A percentile compares a stretch with the other conserved stretches of the same genome.
Conservation (phyloP, 2,329 filamentous ascomycete species). For the Aspergillus sclerotialis region DNA sequence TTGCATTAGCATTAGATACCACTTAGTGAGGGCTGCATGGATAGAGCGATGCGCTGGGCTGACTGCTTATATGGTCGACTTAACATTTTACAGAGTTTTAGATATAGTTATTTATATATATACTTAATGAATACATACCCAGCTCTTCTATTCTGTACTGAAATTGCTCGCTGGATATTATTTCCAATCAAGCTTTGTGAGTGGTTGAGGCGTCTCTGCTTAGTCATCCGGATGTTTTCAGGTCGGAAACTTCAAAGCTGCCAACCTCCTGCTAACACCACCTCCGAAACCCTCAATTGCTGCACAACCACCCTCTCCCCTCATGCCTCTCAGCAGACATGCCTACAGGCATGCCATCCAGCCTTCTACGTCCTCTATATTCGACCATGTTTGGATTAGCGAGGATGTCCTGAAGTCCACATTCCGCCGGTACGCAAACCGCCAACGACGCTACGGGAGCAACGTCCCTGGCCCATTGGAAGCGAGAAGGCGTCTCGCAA, state of each 20-base stretch:
- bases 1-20: conserved; percentile 24
- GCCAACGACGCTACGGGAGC: conserved; percentile 51
- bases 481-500: conserved; percentile 49
- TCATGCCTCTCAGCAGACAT: conserved; percentile 38
- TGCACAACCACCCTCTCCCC: conserved; percentile 13
- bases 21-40: conserved; percentile 14
- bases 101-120: conserved; percentile 1
- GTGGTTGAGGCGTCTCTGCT: too few species aligned
- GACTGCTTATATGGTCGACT: too few species aligned
- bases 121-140: not conserved
- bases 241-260: conserved; percentile 3
- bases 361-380: conserved; percentile 15
- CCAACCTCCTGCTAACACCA: too few species aligned
- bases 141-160: too few species aligned
- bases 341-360: conserved; percentile 33
- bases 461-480: conserved; percentile 57
- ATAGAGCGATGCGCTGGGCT: conserved; percentile 17
- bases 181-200: too few species aligned
- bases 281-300: conserved; percentile 13
- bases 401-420: conserved; percentile 39
- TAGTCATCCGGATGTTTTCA: too few species aligned
- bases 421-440: conserved; percentile 42
- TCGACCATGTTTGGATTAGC: conserved; percentile 40
- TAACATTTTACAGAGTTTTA: too few species aligned
- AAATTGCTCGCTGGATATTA: too few species aligned